A percentile compares a stretch with the other conserved stretches of the same genome.
phyloP scores from a whole-genome alignment of 257 asterid genomes.

The Jaltomata sinuosa region DNA sequence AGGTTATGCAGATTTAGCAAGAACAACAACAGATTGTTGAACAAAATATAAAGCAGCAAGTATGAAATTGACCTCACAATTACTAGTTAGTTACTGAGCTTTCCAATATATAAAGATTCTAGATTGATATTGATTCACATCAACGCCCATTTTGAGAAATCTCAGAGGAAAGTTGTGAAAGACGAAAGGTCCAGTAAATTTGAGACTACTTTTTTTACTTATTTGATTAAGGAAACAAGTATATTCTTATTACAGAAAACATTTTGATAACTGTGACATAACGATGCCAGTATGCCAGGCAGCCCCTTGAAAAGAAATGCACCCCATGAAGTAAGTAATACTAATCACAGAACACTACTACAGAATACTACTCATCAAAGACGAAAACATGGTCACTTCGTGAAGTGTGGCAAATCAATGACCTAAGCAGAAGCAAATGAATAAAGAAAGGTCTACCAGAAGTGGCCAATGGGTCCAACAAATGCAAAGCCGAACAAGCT shows the following conservation, averaged over 20 bases:
- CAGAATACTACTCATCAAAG: not conserved
- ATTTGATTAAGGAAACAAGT: not conserved
- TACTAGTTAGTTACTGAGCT: not conserved
- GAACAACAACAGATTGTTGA: not conserved
- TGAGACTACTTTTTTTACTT: not conserved
- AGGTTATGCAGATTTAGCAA: not conserved
- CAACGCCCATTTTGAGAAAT: not conserved
- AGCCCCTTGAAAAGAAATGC: not conserved
- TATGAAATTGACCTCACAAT: not conserved
- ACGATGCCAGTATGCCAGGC: not conserved
- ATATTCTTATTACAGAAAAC: not conserved
- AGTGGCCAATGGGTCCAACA: conserved; percentile 92
- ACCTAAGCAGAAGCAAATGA: not conserved
- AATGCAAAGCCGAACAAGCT: conserved; percentile 80
- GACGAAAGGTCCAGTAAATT: not conserved
- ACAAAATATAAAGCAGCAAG: not conserved
- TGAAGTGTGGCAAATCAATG: not conserved
- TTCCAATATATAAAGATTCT: not conserved
- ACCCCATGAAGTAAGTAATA: not conserved
- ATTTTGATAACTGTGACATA: not conserved
- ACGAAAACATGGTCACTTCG: not conserved
- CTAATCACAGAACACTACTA: not conserved
- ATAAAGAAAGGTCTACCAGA: conserved; percentile 48
- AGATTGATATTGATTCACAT: not conserved
- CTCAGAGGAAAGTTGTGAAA: not conserved